These are phyloP conservation scores for Russula emetica DNA, from an alignment of 768 basidiomycete genomes.

Conservation along the genomic window DNA sequence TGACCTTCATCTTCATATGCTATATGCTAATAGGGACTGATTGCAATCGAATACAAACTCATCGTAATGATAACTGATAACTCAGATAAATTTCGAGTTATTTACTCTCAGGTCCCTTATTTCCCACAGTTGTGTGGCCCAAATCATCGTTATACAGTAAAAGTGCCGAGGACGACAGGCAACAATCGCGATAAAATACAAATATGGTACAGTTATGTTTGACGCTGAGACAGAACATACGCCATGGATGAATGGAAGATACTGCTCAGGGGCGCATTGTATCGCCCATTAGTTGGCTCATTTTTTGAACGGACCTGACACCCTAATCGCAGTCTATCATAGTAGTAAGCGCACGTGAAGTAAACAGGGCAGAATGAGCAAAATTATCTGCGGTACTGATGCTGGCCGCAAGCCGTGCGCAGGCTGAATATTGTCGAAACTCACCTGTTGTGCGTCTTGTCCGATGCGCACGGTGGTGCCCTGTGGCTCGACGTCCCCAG, in stretches of 20 bases:
- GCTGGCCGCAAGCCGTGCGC: too few species aligned
- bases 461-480: not conserved
- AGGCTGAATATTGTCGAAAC: not conserved
- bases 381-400: constrained; percentile 7
- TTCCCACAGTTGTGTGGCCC: too few species aligned
- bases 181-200: not conserved
- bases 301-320: constrained; percentile 17
- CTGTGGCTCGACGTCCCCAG: not conserved
- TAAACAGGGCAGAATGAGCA: not conserved
- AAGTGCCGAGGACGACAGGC: not conserved
- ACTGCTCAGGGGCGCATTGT: constrained; percentile 8
- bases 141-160: not conserved
- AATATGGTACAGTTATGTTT: constrained; percentile 2
- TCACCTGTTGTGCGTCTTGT: not conserved
- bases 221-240: not conserved
- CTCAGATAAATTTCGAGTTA: too few species aligned
- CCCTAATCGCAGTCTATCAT: constrained; percentile 15
- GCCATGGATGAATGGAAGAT: not conserved
- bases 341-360: not conserved
- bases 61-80: too few species aligned
- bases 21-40: constrained; percentile 6
- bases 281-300: not conserved
- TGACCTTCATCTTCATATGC: too few species aligned
- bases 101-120: too few species aligned
- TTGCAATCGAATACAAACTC: too few species aligned